Conservation (phyloP, 1,284 basidiomycete species). For the Veloboletus limbatus region DNA sequence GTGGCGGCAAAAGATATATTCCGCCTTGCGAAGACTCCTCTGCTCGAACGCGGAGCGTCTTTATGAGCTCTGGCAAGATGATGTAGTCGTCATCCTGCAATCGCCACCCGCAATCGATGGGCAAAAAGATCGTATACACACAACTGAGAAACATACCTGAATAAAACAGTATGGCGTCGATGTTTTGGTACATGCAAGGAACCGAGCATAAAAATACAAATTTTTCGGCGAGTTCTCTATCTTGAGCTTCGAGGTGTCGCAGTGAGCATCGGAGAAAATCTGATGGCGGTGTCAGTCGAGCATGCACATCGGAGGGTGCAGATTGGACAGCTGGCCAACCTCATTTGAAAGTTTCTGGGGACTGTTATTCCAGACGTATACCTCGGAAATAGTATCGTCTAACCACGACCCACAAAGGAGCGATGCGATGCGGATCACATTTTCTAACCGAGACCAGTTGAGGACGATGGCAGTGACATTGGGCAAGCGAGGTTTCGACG, state of each 20-base stretch:
- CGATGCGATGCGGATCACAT: constrained; percentile 54
- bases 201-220: constrained; percentile 64
- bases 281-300: constrained; percentile 21
- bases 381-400: constrained; percentile 45
- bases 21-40: constrained; percentile 23
- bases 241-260: constrained; percentile 43
- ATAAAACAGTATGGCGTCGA: constrained; percentile 58
- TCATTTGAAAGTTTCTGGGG: constrained; percentile 41
- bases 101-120: constrained; percentile 3
- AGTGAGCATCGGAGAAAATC: constrained; percentile 48
- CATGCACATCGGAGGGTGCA: background rate
- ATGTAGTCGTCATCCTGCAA: constrained; percentile 68
- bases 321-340: constrained; percentile 32
- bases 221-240: constrained; percentile 61
- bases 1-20: constrained; percentile 58
- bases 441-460: constrained; percentile 63
- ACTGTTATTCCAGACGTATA: constrained; percentile 67
- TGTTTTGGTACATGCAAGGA: constrained; percentile 53
- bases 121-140: background rate
- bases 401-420: constrained; percentile 49
- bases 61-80: constrained; percentile 54
- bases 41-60: constrained; percentile 44
- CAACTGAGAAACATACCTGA: constrained; percentile 41
- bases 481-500: constrained; percentile 15
- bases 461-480: constrained; percentile 56